Conservation (phyloP, 192 early-diverging fungal species). For the Linderina pennispora region DNA sequence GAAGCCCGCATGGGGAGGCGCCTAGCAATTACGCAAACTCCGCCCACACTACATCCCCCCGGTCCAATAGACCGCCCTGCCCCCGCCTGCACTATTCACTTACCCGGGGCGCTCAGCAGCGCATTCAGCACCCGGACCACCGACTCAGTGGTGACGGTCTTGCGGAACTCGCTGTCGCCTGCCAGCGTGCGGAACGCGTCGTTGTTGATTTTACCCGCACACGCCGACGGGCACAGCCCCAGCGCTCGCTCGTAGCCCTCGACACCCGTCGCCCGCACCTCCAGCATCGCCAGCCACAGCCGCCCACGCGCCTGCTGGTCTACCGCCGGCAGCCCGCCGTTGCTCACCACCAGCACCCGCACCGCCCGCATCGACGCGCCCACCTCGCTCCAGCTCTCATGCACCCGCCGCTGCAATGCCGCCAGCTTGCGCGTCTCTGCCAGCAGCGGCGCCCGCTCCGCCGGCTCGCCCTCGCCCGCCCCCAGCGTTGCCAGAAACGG, state of each 20-base stretch:
- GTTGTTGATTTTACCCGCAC: slow-evolving; percentile 81
- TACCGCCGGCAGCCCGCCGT: slow-evolving; percentile 31
- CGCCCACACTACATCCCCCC: no score
- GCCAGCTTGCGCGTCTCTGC: slow-evolving; percentile 28
- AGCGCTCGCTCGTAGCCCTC: slow-evolving; percentile 70
- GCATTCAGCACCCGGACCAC: slow-evolving; percentile 78
- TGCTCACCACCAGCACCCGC: slow-evolving; percentile 19
- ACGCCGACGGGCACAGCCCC: slow-evolving; percentile 59
- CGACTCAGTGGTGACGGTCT: slow-evolving; percentile 64
- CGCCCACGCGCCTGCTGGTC: slow-evolving; percentile 4
- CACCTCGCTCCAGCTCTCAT: slow-evolving; percentile 41
- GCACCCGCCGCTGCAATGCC: slow-evolving; percentile 28
- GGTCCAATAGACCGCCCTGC: no score
- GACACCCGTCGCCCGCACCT: slow-evolving; percentile 23
- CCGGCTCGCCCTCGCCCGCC: background rate
- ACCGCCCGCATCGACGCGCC: slow-evolving; percentile 32
- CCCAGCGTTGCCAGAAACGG: background rate
- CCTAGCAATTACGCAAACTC: no score
- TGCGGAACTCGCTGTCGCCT: slow-evolving; percentile 69
- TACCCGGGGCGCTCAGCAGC: slow-evolving; percentile 80
- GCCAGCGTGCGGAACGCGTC: slow-evolving; percentile 84
- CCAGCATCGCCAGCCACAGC: slow-evolving; percentile 44
- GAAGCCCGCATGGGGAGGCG: no score
- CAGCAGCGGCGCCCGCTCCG: background rate
- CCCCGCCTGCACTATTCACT: no score